Conservation (phyloP, 768 basidiomycete species). For the Mycena floridula region DNA sequence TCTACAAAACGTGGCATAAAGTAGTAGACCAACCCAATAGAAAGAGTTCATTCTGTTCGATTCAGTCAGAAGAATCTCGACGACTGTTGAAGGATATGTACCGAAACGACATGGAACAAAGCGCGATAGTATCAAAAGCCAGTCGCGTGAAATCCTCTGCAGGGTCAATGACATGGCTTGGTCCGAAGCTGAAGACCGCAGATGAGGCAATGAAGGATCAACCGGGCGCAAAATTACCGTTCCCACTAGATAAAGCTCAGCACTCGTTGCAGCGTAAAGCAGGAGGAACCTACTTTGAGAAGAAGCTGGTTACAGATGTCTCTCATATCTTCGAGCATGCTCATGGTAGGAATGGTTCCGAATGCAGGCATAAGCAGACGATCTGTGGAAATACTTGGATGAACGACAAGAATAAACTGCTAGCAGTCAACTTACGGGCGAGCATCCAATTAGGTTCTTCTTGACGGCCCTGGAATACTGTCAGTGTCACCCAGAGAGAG, state of each 20-base stretch:
- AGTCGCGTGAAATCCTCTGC: slow-evolving; percentile 44
- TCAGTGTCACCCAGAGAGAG: too few species aligned
- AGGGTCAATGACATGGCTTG: slow-evolving; percentile 32
- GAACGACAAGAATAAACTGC: background rate
- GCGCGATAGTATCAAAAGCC: slow-evolving; percentile 40
- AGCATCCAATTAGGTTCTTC: slow-evolving; percentile 42
- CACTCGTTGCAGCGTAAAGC: background rate
- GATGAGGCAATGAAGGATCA: too few species aligned
- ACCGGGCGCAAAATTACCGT: too few species aligned
- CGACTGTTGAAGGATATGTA: slow-evolving; percentile 8
- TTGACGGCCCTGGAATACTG: slow-evolving; percentile 22
- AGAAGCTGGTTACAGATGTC: slow-evolving; percentile 38
- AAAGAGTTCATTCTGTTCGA: slow-evolving; percentile 37
- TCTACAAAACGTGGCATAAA: too few species aligned
- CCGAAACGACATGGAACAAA: slow-evolving; percentile 39
- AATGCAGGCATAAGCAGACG: slow-evolving; percentile 27
- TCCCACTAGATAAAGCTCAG: slow-evolving; percentile 25
- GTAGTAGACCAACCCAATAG: slow-evolving; percentile 28
- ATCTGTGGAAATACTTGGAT: slow-evolving; percentile 19
- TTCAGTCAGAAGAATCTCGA: slow-evolving; percentile 1
- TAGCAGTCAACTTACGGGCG: slow-evolving; percentile 24
- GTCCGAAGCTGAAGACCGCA: slow-evolving; percentile 41
- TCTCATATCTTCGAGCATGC: slow-evolving; percentile 43
- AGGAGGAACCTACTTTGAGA: slow-evolving; percentile 21
- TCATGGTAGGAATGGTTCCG: slow-evolving; percentile 32